These are phyloP conservation scores for Colletotrichum lupini DNA, from an alignment of 2,329 filamentous ascomycete genomes.

Conservation along the genomic window DNA sequence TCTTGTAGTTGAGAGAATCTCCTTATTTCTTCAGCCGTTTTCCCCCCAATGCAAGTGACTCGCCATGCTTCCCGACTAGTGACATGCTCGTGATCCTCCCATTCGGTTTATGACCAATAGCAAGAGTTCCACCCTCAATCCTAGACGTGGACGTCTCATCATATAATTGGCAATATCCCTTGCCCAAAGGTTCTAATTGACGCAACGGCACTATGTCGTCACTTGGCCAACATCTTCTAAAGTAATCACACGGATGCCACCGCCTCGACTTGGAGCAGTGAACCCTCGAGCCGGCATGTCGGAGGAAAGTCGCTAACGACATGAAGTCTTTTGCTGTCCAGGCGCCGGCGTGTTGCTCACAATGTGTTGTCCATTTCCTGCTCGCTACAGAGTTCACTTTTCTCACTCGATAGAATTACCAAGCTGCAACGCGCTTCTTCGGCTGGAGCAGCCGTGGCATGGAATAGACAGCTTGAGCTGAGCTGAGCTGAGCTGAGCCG, in stretches of 20 bases:
- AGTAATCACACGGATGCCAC: background rate
- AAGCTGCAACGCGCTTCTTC: too few relatives aligned
- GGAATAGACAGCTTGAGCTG: too few relatives aligned
- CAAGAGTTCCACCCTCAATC: too few relatives aligned
- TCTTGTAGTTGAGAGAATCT: conserved; percentile 48
- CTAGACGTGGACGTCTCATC: too few relatives aligned
- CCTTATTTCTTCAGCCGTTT: conserved; percentile 31
- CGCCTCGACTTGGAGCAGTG: background rate
- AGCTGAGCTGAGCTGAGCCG: too few relatives aligned
- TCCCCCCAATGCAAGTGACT: background rate
- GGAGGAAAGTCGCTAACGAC: background rate
- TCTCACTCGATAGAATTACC: too few relatives aligned
- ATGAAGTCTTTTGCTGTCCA: background rate
- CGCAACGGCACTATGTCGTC: background rate
- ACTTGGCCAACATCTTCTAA: background rate
- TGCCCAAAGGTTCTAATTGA: background rate
- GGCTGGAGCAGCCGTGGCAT: too few relatives aligned
- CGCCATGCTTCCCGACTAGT: background rate
- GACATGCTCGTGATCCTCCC: background rate
- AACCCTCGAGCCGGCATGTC: background rate
- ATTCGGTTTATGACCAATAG: background rate
- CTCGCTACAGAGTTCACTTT: too few relatives aligned
- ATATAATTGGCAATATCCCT: background rate
- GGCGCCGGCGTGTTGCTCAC: background rate
- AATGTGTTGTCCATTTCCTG: background rate